Conservation (phyloP, 2,329 filamentous ascomycete genomes). For the Teratosphaeria destructans region DNA sequence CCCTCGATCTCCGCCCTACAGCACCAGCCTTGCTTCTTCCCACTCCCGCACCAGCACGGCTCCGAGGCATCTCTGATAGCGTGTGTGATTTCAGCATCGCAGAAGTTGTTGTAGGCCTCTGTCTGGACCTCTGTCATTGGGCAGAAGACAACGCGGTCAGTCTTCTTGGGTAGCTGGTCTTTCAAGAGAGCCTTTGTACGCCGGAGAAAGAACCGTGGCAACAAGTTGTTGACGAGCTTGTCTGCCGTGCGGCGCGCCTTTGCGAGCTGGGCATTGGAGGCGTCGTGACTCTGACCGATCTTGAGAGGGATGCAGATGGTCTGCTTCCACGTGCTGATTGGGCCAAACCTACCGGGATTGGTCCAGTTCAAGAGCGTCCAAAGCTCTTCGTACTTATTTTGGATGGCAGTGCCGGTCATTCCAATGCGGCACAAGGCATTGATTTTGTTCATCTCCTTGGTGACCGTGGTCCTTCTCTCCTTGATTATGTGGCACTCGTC, state of each 20-base stretch:
- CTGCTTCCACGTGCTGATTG: constrained; percentile 64
- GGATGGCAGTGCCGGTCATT: constrained; percentile 88
- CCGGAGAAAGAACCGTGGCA: constrained; percentile 82
- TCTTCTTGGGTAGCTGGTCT: constrained; percentile 88
- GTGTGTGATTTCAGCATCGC: constrained; percentile 61
- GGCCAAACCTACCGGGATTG: constrained; percentile 64
- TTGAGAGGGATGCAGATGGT: constrained; percentile 71
- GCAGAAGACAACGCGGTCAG: constrained; percentile 88
- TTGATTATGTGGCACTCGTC: constrained; percentile 92
- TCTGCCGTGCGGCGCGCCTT: constrained; percentile 70
- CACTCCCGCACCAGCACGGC: constrained; percentile 58
- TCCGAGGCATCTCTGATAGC: constrained; percentile 59
- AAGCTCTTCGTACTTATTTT: constrained; percentile 94
- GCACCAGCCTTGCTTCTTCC: constrained; percentile 70
- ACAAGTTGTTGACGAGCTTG: constrained; percentile 73
- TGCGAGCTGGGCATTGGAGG: constrained; percentile 71
- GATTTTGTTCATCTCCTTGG: constrained; percentile 77
- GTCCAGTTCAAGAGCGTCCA: constrained; percentile 97
- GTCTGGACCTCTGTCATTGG: constrained; percentile 73
- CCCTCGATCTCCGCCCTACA: constrained; percentile 53
- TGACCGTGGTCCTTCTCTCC: constrained; percentile 64
- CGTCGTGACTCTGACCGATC: constrained; percentile 84
- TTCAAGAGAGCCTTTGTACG: constrained; percentile 90
- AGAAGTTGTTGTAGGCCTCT: constrained; percentile 70
- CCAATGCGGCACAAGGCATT: constrained; percentile 90